These are phyloP conservation scores for Fusarium torreyae DNA, from an alignment of 2,329 filamentous ascomycete genomes.

Conservation along the genomic window DNA sequence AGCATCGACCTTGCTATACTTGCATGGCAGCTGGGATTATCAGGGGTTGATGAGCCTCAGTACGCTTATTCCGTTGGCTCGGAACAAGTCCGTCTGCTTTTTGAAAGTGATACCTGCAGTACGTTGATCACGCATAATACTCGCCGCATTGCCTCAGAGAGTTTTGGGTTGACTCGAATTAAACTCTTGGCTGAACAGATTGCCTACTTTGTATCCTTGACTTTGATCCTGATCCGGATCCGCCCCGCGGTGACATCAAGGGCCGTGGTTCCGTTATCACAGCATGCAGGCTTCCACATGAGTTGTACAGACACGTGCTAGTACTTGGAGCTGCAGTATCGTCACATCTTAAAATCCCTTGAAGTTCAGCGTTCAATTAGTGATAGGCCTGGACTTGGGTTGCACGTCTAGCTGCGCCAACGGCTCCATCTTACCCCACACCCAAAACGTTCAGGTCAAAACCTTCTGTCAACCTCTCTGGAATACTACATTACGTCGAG, in stretches of 20 bases:
- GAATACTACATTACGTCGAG: neutral
- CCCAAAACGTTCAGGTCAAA: constrained; percentile 31
- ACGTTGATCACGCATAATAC: constrained; percentile 10
- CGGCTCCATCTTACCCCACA: constrained; percentile 36
- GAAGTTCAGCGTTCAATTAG: constrained; percentile 8
- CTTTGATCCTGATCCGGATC: neutral
- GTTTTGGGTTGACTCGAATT: no score
- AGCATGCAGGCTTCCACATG: neutral
- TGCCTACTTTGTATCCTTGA: neutral
- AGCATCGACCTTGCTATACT: neutral
- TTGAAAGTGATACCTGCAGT: constrained; percentile 19
- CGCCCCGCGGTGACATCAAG: constrained; percentile 18
- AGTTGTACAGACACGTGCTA: constrained; percentile 17
- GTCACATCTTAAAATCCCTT: constrained; percentile 7
- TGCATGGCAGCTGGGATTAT: constrained; percentile 37
- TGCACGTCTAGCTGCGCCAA: constrained; percentile 24
- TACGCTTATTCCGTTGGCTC: constrained; percentile 25
- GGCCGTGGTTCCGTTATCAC: neutral
- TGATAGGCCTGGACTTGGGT: constrained; percentile 10
- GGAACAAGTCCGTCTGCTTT: constrained; percentile 20
- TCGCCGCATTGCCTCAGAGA: constrained; percentile 2
- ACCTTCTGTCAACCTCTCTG: constrained; percentile 19
- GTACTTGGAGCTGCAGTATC: constrained; percentile 11
- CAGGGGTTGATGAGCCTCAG: constrained; percentile 34
- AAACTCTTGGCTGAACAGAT: no score